Conservation (phyloP, 164 flowering plant genomes). For the Liriodendron chinense region DNA sequence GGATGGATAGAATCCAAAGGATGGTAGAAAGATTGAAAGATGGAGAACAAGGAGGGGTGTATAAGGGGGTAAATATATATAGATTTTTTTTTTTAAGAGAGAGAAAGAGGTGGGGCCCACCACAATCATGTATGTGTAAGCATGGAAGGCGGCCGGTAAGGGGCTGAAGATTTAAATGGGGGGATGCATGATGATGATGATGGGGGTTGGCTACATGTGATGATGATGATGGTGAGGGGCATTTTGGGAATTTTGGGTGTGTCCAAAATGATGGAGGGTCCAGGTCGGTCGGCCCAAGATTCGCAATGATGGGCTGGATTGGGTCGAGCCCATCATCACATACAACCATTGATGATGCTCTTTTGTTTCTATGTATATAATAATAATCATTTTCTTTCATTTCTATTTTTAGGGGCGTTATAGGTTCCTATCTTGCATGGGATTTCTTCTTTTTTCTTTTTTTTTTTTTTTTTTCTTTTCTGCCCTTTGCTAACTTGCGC, state of each 20-base stretch:
- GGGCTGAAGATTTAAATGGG: slow-evolving; percentile 37
- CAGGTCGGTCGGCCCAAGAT: slow-evolving; percentile 63
- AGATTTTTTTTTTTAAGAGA: not conserved
- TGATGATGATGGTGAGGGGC: slow-evolving; percentile 29
- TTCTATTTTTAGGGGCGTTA: too few relatives aligned
- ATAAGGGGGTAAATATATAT: not conserved
- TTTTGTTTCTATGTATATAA: slow-evolving; percentile 34
- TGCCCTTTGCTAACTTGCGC: too few relatives aligned
- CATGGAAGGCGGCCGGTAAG: slow-evolving; percentile 28
- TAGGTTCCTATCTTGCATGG: too few relatives aligned
- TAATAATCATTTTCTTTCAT: not conserved
- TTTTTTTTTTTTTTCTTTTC: too few relatives aligned
- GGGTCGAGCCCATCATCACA: slow-evolving; percentile 65
- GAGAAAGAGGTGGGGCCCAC: slow-evolving; percentile 39
- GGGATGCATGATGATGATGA: slow-evolving; percentile 31
- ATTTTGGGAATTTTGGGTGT: slow-evolving; percentile 15
- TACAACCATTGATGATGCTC: slow-evolving; percentile 25
- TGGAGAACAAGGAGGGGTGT: not conserved
- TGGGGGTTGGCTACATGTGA: slow-evolving; percentile 56
- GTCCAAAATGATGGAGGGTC: slow-evolving; percentile 58
- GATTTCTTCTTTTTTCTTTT: too few relatives aligned
- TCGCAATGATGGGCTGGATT: slow-evolving; percentile 91
- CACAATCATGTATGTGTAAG: slow-evolving; percentile 89
- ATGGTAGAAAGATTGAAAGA: not conserved
- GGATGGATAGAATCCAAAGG: not conserved